Percentiles rank a stretch among this genome's conserved stretches.
Evolutionary conservation across 2,329 filamentous ascomycete species (phyloP).

Genomic region (Colletotrichum liaoningense): DNA sequence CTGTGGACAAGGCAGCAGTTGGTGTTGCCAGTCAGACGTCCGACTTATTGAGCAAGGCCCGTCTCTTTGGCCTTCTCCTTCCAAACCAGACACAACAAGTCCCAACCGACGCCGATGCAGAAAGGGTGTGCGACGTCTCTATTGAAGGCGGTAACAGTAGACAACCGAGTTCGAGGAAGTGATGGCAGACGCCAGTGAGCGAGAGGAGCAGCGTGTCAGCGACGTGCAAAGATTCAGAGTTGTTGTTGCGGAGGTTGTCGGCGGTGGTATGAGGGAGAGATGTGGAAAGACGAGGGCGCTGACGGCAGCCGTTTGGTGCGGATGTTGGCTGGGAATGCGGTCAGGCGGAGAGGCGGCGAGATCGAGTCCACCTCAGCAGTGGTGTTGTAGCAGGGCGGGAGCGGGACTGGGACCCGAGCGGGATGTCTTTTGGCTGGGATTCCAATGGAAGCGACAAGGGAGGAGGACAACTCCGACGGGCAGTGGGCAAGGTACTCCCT

Average conservation of each 20-base stretch:
- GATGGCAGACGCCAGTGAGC: background rate
- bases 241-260: background rate
- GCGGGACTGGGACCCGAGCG: conserved; percentile 31
- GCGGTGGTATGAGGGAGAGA: conserved; percentile 3
- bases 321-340: conserved; percentile 27
- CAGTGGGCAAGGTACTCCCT: no score
- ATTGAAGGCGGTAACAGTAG: background rate
- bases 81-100: background rate
- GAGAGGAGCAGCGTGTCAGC: background rate
- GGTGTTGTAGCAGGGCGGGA: conserved; percentile 34
- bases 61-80: conserved; percentile 7
- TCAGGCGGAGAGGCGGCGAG: conserved; percentile 25
- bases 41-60: conserved; percentile 1
- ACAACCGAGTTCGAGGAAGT: background rate
- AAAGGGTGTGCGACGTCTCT: conserved; percentile 19
- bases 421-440: conserved; percentile 33
- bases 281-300: conserved; percentile 10
- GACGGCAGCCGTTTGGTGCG: background rate
- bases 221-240: background rate
- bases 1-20: background rate
- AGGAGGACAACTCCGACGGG: background rate
- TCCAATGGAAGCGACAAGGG: conserved; percentile 10
- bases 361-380: conserved; percentile 14
- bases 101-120: conserved; percentile 3
- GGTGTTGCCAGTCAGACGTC: background rate